Conservation (phyloP, 495 filamentous ascomycete species). For the Penicillium ochrochloron region DNA sequence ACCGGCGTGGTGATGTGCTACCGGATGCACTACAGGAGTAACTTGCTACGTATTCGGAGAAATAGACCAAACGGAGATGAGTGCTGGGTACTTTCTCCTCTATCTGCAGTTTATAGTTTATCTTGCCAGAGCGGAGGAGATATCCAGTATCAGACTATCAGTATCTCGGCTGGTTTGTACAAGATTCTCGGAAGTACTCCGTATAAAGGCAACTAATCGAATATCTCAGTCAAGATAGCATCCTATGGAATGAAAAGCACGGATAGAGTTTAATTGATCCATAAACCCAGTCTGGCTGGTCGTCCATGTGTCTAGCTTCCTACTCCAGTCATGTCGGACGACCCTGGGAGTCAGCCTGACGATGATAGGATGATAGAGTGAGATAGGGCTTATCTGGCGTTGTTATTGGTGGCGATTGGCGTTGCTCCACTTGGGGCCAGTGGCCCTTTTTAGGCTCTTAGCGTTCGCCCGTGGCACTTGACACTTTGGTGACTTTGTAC, state of each 20-base stretch:
- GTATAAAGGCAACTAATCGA: neutral
- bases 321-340: neutral
- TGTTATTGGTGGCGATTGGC: neutral
- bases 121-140: neutral
- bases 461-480: neutral
- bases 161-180: neutral
- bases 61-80: conserved; percentile 1
- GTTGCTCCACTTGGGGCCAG: neutral
- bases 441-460: neutral
- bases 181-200: neutral
- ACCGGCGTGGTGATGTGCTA: neutral
- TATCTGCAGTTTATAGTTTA: neutral
- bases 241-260: neutral
- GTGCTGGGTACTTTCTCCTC: neutral
- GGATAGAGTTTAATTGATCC: neutral
- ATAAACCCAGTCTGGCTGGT: neutral
- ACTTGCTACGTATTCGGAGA: neutral
- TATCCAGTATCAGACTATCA: too few relatives aligned
- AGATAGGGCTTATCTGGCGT: neutral
- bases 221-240: neutral
- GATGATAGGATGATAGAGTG: conserved; percentile 2
- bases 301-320: neutral
- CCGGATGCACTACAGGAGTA: neutral
- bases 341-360: neutral
- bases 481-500: neutral